These are phyloP conservation scores for Zea luxurians DNA, from an alignment of 176 grass and related monocot species.

Conservation along the genomic window DNA sequence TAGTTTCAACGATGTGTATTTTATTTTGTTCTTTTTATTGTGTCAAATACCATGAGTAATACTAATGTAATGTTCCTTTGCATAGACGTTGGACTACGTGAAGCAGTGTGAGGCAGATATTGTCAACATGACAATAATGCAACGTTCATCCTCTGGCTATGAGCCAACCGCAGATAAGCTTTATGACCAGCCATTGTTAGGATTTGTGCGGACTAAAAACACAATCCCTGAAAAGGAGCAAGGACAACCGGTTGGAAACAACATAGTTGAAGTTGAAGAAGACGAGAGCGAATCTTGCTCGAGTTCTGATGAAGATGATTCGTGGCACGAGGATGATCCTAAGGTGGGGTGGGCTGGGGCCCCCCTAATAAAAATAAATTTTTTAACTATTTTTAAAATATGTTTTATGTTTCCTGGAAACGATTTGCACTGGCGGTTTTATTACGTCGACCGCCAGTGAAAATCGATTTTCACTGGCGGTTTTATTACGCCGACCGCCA, in stretches of 20 bases:
- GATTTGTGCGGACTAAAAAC: conserved; percentile 64
- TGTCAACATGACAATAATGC: conserved; percentile 71
- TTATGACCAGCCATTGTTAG: conserved; percentile 69
- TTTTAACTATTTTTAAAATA: no score
- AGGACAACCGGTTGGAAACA: conserved; percentile 11
- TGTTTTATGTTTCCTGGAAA: no score
- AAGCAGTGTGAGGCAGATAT: conserved; percentile 88
- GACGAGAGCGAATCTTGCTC: conserved; percentile 49
- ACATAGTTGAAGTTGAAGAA: conserved; percentile 20
- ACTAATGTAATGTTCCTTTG: conserved; percentile 30
- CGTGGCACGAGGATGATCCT: conserved; percentile 41
- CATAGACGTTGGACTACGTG: conserved; percentile 67
- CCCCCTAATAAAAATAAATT: no score
- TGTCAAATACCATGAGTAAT: background rate
- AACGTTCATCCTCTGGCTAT: conserved; percentile 59
- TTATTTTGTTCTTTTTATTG: conserved; percentile 8
- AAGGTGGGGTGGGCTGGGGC: conserved; percentile 40
- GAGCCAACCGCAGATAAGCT: conserved; percentile 79
- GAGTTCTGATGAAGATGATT: conserved; percentile 51
- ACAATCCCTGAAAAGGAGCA: conserved; percentile 32
- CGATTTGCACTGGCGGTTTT: no score
- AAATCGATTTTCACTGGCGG: no score
- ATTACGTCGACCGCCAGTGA: no score
- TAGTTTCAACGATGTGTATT: background rate
- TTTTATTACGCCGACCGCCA: no score